Percentiles rank a stretch among this genome's conserved stretches.
phyloP scores from a whole-genome alignment of 768 basidiomycete species.

The Pisolithus microcarpus region DNA sequence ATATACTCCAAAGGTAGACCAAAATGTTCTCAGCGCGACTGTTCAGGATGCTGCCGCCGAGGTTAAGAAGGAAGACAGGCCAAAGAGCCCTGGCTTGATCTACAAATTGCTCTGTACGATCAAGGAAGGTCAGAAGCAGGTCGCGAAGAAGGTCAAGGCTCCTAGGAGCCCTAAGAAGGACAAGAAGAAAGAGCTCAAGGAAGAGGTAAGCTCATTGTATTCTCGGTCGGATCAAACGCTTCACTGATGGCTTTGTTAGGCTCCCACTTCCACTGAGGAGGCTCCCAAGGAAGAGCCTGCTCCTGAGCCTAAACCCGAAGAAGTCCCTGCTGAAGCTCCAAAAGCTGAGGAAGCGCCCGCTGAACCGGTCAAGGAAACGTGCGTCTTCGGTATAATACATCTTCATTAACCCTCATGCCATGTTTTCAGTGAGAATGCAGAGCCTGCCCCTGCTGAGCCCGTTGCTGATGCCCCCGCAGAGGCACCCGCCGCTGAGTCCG shows the following conservation, averaged over 20 bases:
- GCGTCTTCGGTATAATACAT: conserved; percentile 21
- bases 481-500: conserved; percentile 12
- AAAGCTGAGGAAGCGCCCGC: conserved; percentile 27
- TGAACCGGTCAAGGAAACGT: conserved; percentile 72
- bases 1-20: neutral
- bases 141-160: conserved; percentile 51
- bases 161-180: conserved; percentile 78
- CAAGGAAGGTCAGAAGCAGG: conserved; percentile 48
- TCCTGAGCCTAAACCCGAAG: conserved; percentile 35
- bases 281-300: conserved; percentile 31
- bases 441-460: conserved; percentile 13
- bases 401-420: conserved; percentile 5
- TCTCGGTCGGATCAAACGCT: neutral
- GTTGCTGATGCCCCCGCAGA: conserved; percentile 40
- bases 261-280: conserved; percentile 28
- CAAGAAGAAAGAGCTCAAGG: conserved; percentile 60
- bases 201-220: conserved; percentile 35
- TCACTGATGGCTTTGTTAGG: conserved; percentile 11
- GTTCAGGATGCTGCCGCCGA: conserved; percentile 38
- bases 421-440: conserved; percentile 35
- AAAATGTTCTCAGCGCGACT: conserved; percentile 24
- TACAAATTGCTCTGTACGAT: conserved; percentile 74
- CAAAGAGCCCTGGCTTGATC: conserved; percentile 74
- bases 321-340: conserved; percentile 29
- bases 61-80: conserved; percentile 69